phyloP scores from a whole-genome alignment of 306 rosid species.

The Acacia melanoxylon region DNA sequence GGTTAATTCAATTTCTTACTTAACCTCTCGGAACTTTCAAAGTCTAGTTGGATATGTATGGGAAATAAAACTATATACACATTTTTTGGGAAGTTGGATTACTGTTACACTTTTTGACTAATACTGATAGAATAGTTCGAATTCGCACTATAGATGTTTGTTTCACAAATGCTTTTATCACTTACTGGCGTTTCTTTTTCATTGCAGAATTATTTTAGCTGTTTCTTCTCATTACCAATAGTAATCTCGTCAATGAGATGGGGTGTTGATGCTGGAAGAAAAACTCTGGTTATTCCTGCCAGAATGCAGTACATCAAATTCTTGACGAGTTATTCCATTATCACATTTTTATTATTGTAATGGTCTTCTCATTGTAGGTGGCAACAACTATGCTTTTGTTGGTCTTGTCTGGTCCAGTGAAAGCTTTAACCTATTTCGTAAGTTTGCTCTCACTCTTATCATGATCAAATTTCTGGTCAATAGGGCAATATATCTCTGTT shows the following conservation, averaged over 20 bases:
- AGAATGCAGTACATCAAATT: conserved; percentile 12
- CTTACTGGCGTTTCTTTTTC: conserved; percentile 13
- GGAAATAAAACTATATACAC: background rate
- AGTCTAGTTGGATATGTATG: background rate
- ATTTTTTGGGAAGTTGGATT: background rate
- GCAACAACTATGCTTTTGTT: conserved; percentile 83
- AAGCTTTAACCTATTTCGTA: conserved; percentile 88
- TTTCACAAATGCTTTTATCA: background rate
- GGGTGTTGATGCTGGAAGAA: conserved; percentile 92
- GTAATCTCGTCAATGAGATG: conserved; percentile 98
- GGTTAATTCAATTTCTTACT: background rate
- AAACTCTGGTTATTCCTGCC: conserved; percentile 72
- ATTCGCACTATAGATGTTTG: background rate
- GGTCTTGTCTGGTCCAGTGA: conserved; percentile 88
- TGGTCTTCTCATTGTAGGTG: conserved; percentile 57
- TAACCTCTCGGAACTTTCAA: background rate
- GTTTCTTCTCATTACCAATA: conserved; percentile 90
- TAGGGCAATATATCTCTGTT: background rate
- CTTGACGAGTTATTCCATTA: conserved; percentile 16
- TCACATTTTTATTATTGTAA: conserved; percentile 17
- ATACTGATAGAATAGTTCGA: background rate
- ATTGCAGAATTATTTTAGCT: conserved; percentile 87
- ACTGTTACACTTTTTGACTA: background rate
- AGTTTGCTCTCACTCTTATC: conserved; percentile 37
- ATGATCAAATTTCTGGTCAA: conserved; percentile 11